Percentiles rank a stretch among this genome's conserved stretches.
Conservation (phyloP, 768 basidiomycete genomes). For the Stropharia rugosoannulata region DNA sequence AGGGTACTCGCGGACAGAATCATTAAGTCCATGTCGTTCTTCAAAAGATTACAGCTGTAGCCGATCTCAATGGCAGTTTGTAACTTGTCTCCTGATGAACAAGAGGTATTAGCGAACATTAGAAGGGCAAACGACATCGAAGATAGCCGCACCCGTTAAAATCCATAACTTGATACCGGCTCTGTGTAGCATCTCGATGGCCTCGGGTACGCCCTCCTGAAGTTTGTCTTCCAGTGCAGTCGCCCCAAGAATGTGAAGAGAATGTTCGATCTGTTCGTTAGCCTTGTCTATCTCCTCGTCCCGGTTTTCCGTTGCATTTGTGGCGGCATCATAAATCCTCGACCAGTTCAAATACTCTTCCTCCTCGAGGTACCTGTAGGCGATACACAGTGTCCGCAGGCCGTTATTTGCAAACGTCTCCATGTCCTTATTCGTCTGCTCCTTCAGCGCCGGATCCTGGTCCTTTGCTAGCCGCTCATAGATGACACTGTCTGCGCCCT, state of each 20-base stretch:
- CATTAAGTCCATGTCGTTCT: slow-evolving; percentile 95
- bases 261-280: slow-evolving; percentile 80
- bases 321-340: slow-evolving; percentile 79
- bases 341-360: slow-evolving; percentile 86
- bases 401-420: slow-evolving; percentile 93
- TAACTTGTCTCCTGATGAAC: slow-evolving; percentile 78
- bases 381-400: slow-evolving; percentile 87
- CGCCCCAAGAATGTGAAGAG: slow-evolving; percentile 83
- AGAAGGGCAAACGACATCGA: not conserved
- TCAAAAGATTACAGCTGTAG: slow-evolving; percentile 93
- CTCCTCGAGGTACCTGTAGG: slow-evolving; percentile 75
- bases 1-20: slow-evolving; percentile 84
- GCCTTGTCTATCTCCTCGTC: slow-evolving; percentile 93
- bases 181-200: slow-evolving; percentile 86
- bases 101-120: not conserved
- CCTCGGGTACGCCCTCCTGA: slow-evolving; percentile 95
- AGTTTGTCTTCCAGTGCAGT: slow-evolving; percentile 97
- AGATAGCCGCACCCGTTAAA: slow-evolving; percentile 65
- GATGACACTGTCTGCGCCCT: slow-evolving; percentile 97
- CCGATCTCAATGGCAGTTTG: slow-evolving; percentile 99
- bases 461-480: slow-evolving; percentile 80
- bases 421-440: slow-evolving; percentile 82
- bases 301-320: slow-evolving; percentile 69
- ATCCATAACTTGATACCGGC: slow-evolving; percentile 99
- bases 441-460: slow-evolving; percentile 74